These are phyloP conservation scores for Fagopyrum homotropicum DNA, from an alignment of 148 eudicot genomes.

Conservation along the genomic window DNA sequence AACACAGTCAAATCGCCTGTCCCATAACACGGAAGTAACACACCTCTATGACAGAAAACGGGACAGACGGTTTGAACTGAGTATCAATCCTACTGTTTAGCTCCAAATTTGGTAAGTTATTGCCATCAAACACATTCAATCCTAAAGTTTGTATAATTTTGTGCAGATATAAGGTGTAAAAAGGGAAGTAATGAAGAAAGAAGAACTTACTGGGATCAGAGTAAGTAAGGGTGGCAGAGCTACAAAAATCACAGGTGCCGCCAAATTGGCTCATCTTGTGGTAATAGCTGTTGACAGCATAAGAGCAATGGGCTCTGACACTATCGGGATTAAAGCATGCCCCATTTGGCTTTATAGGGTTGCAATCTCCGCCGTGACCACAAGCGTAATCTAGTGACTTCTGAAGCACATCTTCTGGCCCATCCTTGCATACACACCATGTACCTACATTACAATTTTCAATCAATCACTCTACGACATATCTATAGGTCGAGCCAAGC, in stretches of 20 bases:
- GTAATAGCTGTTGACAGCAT: conserved; percentile 12
- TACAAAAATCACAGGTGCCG: conserved; percentile 5
- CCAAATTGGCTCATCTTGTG: neutral
- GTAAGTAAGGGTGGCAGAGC: neutral
- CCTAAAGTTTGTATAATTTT: neutral
- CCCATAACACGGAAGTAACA: too few species aligned
- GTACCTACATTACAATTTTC: neutral
- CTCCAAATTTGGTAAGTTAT: neutral
- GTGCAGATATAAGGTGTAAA: neutral
- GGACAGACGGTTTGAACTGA: neutral
- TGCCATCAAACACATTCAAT: neutral
- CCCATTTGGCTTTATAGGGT: conserved; percentile 3
- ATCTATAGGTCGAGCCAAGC: neutral
- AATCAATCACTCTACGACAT: neutral
- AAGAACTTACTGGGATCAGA: conserved; percentile 8
- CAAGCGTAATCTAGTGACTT: conserved; percentile 9
- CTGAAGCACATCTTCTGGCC: conserved; percentile 6
- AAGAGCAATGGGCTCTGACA: conserved; percentile 10
- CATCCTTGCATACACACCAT: conserved; percentile 5
- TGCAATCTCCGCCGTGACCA: conserved; percentile 5
- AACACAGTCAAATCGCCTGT: too few species aligned
- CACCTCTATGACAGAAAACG: too few species aligned
- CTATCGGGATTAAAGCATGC: conserved; percentile 1
- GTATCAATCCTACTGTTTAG: neutral
- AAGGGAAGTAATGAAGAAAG: too few species aligned